phyloP scores from a whole-genome alignment of 2,329 filamentous ascomycete genomes.

The Pseudogymnoascus sp. region DNA sequence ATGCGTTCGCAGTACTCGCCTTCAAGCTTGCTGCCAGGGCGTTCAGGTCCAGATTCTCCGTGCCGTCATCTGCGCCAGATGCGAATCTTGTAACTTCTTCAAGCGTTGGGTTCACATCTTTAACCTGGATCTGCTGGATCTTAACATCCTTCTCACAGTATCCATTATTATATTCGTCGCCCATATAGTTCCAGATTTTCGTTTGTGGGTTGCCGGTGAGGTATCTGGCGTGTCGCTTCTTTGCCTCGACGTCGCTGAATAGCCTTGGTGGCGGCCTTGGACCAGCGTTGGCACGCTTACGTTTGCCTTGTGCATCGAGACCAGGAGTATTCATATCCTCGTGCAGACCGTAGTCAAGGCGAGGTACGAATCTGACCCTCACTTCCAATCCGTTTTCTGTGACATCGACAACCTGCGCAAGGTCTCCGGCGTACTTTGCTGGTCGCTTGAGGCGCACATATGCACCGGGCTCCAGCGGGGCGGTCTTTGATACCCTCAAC shows the following conservation, averaged over 20 bases:
- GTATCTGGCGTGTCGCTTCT: constrained; percentile 69
- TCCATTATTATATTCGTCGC: constrained; percentile 85
- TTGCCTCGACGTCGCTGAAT: constrained; percentile 88
- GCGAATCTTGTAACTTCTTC: constrained; percentile 96
- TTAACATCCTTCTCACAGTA: constrained; percentile 93
- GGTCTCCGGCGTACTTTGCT: constrained; percentile 76
- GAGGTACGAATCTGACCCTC: constrained; percentile 78
- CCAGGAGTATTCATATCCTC: constrained; percentile 57
- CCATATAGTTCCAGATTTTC: constrained; percentile 77
- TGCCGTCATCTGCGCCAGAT: constrained; percentile 80
- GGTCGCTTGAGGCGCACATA: constrained; percentile 84
- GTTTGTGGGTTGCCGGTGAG: constrained; percentile 40
- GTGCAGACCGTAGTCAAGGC: constrained; percentile 83
- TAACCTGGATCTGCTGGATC: constrained; percentile 75
- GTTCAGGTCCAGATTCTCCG: constrained; percentile 86
- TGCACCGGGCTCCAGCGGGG: constrained; percentile 75
- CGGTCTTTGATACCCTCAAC: constrained; percentile 81
- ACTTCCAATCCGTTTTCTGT: constrained; percentile 90
- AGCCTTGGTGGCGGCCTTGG: constrained; percentile 78
- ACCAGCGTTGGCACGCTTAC: constrained; percentile 64
- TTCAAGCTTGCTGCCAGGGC: constrained; percentile 87
- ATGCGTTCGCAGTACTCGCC: constrained; percentile 70
- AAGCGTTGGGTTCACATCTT: constrained; percentile 84
- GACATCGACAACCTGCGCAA: constrained; percentile 87
- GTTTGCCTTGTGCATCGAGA: constrained; percentile 56